A percentile compares a stretch with the other conserved stretches of the same genome.
These are phyloP conservation scores for Plasmodium knowlesi DNA, from an alignment of 169 alveolate genomes.

Conservation along the genomic window DNA sequence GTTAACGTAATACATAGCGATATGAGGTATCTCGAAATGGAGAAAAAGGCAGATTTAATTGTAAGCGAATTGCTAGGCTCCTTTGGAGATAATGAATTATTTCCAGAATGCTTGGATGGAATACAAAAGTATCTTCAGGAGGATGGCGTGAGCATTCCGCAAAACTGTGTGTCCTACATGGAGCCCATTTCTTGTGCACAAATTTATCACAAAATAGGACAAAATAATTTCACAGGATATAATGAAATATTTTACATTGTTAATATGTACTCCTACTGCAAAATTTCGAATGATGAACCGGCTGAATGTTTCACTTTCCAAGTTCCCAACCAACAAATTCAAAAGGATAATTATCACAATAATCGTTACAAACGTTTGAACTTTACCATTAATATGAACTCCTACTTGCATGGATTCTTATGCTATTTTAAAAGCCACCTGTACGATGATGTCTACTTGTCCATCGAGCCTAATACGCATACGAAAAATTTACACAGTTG, in stretches of 20 bases:
- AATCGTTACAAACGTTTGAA: constrained; percentile 76
- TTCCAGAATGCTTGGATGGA: constrained; percentile 87
- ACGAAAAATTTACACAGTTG: constrained; percentile 78
- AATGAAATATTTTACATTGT: constrained; percentile 73
- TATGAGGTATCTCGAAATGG: constrained; percentile 78
- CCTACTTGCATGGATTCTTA: constrained; percentile 84
- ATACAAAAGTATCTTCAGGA: constrained; percentile 75
- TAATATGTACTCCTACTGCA: constrained; percentile 59
- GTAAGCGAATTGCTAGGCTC: constrained; percentile 86
- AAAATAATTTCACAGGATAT: constrained; percentile 75
- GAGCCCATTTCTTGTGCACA: constrained; percentile 85
- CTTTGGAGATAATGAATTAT: constrained; percentile 85
- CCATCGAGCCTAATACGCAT: constrained; percentile 80
- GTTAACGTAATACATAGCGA: constrained; percentile 81
- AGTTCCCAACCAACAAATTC: constrained; percentile 10
- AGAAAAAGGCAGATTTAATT: constrained; percentile 78
- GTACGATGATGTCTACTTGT: constrained; percentile 77
- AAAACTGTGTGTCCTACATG: constrained; percentile 77
- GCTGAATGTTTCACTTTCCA: constrained; percentile 26
- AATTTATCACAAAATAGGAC: constrained; percentile 76
- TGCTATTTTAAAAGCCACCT: constrained; percentile 81
- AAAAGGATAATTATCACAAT: constrained; percentile 67
- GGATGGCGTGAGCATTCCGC: constrained; percentile 79
- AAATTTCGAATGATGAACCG: constrained; percentile 79
- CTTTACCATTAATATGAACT: constrained; percentile 74